phyloP scores from a whole-genome alignment of 2,329 filamentous ascomycete species.

The Fusarium napiforme region DNA sequence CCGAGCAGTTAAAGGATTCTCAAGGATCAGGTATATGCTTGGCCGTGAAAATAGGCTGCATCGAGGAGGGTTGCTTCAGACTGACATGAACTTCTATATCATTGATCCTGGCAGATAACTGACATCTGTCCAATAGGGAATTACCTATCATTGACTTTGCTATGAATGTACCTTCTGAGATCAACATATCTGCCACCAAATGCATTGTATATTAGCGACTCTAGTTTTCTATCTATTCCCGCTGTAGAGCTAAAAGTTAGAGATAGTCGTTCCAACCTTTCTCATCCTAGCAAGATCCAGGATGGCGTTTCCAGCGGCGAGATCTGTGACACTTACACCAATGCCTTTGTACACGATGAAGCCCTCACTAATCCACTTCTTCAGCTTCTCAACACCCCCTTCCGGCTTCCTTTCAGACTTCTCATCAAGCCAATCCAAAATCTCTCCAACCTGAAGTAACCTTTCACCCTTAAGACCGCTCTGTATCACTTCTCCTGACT shows the following conservation, averaged over 20 bases:
- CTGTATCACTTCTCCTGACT: constrained; percentile 75
- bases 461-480: constrained; percentile 67
- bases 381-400: neutral
- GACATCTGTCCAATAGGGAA: neutral
- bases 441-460: constrained; percentile 70
- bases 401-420: neutral
- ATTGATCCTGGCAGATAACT: neutral
- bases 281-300: constrained; percentile 41
- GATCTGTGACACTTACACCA: constrained; percentile 49
- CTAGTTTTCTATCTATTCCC: too few species aligned
- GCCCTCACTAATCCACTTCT: constrained; percentile 33
- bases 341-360: constrained; percentile 45
- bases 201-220: neutral
- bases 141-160: rapidly evolving
- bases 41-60: neutral
- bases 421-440: constrained; percentile 15
- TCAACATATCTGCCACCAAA: rapidly evolving
- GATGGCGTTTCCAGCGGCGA: constrained; percentile 46
- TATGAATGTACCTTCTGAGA: neutral
- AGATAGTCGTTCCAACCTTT: constrained; percentile 12
- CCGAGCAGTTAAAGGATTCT: neutral
- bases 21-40: neutral
- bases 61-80: neutral
- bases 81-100: neutral
- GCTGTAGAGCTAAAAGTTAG: neutral